A percentile compares a stretch with the other conserved stretches of the same genome.
These are phyloP conservation scores for Dentiscutata heterogama DNA, from an alignment of 371 early-diverging fungal species.

Conservation along the genomic window DNA sequence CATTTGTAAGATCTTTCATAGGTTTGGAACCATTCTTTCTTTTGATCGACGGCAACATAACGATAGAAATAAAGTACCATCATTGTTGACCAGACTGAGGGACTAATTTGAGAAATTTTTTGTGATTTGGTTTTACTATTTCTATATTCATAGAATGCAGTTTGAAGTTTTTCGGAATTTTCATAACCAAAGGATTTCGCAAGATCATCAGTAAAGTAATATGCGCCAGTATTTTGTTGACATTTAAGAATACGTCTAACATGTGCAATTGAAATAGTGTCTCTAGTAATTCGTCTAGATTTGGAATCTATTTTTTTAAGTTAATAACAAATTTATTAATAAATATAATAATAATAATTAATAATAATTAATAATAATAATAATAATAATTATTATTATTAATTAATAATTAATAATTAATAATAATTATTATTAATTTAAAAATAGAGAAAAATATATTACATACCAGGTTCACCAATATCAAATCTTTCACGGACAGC, in stretches of 20 bases:
- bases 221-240: constrained; percentile 35
- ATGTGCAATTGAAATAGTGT: neutral
- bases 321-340: neutral
- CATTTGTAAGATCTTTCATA: constrained; percentile 34
- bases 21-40: neutral
- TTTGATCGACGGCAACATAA: constrained; percentile 37
- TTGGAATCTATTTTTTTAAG: no score
- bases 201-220: constrained; percentile 14
- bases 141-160: neutral
- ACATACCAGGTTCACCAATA: constrained; percentile 19
- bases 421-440: neutral
- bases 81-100: constrained; percentile 17
- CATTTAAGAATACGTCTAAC: constrained; percentile 3
- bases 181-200: constrained; percentile 31
- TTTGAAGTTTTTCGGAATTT: neutral
- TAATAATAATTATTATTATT: neutral
- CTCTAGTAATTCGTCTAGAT: neutral
- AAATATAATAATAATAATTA: neutral
- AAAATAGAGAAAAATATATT: no score
- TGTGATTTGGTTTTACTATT: neutral
- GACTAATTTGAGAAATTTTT: constrained; percentile 1
- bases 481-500: constrained; percentile 30
- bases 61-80: constrained; percentile 31
- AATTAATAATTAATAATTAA: constrained; percentile 2
- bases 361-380: neutral